Evolutionary conservation across 2,329 filamentous ascomycete genomes (phyloP), one percentile per base, ranked within the genome.

Genomic region (Venturia oleaginea): DNA sequence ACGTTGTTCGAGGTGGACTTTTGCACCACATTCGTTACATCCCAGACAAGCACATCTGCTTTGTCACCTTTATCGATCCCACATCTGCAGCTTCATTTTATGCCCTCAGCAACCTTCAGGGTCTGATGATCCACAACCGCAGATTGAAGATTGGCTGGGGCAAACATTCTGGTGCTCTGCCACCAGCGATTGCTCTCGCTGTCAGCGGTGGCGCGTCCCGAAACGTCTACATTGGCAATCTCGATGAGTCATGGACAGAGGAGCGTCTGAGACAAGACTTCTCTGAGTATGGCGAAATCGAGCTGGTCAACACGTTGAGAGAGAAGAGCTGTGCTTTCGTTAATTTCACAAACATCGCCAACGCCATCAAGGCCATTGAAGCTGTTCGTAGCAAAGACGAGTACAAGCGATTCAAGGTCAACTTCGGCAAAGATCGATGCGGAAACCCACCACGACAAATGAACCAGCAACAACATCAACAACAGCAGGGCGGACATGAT

Each of bases 241-340:
- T 99, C 65, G 94, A 99, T 70, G 94, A 97, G 78, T 90, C 90
- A 0, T 99, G 93, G 92, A 95, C 89, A 3, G 94, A 99, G 80
- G 94, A 99, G 70, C 90, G 93, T 66, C 81, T 99, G 70, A 87
- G 92, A 73, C 92, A 97, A 75, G 94, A 99, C 78, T 99, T 99
- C 76, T 90, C 92, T 40, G 93, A 97, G 75, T 97, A 91, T 71
- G 94, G 94, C 69, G 94, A 99, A 78, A 97, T 99, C 72, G 94
- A 99, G 79, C 81, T 99, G 68, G 92, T 99, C 68, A 99, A 99
- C 78, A 90, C 94, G 19, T 81, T 99, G 66, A 88, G 94, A 63
- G 94, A 99, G 82, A 99, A 99, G 86, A 97, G 92, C 80, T 99
- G 94, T 76, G 94, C 94, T 0, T 99, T 99, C 75, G 94, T 99